A percentile compares a stretch with the other conserved stretches of the same genome.
phyloP scores from a whole-genome alignment of 768 basidiomycete species.

The Leucosporidium creatinivorum region DNA sequence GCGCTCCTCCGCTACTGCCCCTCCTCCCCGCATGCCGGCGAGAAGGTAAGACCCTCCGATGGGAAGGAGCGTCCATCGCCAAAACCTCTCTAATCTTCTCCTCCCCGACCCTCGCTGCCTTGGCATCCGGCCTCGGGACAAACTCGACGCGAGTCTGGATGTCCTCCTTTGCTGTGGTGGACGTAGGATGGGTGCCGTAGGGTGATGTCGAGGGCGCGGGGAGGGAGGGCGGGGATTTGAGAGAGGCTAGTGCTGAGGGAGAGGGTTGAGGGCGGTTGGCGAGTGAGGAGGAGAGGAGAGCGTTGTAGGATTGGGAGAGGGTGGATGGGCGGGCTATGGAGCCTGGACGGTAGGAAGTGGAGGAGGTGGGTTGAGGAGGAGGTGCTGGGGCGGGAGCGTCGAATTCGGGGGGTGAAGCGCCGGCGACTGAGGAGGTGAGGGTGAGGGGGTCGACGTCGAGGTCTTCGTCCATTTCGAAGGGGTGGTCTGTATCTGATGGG shows the following conservation, averaged over 20 bases:
- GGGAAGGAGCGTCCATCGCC: constrained; percentile 27
- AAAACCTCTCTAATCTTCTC: constrained; percentile 26
- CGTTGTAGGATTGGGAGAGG: constrained; percentile 28
- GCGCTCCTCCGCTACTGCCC: background rate
- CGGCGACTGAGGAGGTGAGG: background rate
- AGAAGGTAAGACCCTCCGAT: constrained; percentile 11
- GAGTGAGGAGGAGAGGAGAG: constrained; percentile 13
- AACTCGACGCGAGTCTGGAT: background rate
- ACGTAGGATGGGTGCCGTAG: background rate
- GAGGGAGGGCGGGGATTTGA: background rate
- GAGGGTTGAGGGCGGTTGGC: background rate
- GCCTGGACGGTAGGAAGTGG: constrained; percentile 11
- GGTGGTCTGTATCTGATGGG: background rate
- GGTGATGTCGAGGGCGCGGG: constrained; percentile 11
- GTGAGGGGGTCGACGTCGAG: constrained; percentile 1
- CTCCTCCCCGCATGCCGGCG: background rate
- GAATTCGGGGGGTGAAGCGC: background rate
- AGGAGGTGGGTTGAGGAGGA: background rate
- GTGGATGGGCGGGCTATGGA: constrained; percentile 21
- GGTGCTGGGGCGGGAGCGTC: background rate
- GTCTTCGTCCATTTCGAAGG: constrained; percentile 29
- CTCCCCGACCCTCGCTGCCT: constrained; percentile 12
- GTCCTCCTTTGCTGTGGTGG: constrained; percentile 11
- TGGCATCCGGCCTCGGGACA: constrained; percentile 1
- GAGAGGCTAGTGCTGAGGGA: background rate